Conservation (phyloP, 2,329 filamentous ascomycete genomes). For the Onygenales sp. region DNA sequence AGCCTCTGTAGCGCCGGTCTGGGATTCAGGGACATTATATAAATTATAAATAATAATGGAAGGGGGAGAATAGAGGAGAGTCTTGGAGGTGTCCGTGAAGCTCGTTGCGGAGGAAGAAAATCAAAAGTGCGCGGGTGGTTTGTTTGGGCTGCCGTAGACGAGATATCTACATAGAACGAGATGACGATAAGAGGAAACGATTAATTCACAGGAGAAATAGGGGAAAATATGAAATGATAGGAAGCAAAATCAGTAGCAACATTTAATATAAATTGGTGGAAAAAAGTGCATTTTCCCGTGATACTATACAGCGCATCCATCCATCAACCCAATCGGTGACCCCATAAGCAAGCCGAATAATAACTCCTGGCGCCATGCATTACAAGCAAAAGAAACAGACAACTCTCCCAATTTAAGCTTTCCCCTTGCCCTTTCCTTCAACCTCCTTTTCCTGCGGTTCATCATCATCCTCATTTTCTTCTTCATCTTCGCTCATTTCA, state of each 20-base stretch:
- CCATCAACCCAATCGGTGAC: not conserved
- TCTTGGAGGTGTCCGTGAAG: not conserved
- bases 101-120: not conserved
- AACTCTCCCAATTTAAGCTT: conserved; percentile 13
- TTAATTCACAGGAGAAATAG: not conserved
- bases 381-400: conserved; percentile 3
- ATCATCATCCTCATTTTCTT: conserved; percentile 22
- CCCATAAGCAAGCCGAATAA: conserved; percentile 3
- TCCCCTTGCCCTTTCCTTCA: conserved; percentile 28
- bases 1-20: not conserved
- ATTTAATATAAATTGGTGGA: not conserved
- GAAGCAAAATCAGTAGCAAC: not conserved
- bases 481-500: conserved; percentile 37
- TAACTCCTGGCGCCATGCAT: conserved; percentile 15
- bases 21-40: conserved; percentile 1
- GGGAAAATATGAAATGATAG: not conserved
- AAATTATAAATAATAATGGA: not conserved
- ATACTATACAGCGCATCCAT: not conserved
- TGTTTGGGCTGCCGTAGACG: not conserved
- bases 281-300: not conserved
- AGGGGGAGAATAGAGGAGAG: not conserved
- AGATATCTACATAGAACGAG: too few species aligned
- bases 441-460: conserved; percentile 13
- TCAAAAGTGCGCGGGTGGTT: not conserved
- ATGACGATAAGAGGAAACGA: not conserved